phyloP scores from a whole-genome alignment of 345 rosid genomes.

The Bruguiera sexangula region DNA sequence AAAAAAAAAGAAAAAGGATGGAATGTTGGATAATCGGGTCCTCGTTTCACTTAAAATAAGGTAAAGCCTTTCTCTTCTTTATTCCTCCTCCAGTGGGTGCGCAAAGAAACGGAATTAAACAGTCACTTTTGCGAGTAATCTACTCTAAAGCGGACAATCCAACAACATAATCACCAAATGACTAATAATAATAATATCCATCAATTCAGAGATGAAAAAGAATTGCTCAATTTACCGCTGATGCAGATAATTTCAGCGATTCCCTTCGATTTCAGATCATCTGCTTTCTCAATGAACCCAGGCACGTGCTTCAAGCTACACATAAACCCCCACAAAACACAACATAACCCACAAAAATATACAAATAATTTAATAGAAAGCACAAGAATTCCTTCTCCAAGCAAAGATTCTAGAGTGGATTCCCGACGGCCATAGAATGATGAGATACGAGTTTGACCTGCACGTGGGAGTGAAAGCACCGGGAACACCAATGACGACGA shows the following conservation, averaged over 20 bases:
- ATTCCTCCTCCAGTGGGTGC: too few species aligned
- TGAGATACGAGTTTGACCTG: conserved; percentile 44
- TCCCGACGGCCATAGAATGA: too few species aligned
- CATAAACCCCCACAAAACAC: neutral
- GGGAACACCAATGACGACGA: conserved; percentile 86
- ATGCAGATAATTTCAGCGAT: conserved; percentile 71
- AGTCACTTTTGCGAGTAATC: too few species aligned
- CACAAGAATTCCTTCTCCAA: neutral
- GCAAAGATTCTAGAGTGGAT: neutral
- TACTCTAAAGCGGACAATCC: too few species aligned
- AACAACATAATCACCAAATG: too few species aligned
- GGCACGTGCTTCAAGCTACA: conserved; percentile 91
- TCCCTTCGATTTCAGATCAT: conserved; percentile 75
- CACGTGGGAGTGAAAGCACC: conserved; percentile 99
- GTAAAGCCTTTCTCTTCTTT: too few species aligned
- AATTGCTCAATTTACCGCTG: conserved; percentile 49
- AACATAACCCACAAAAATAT: neutral
- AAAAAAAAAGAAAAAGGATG: too few species aligned
- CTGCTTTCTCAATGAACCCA: conserved; percentile 89
- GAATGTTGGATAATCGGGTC: too few species aligned
- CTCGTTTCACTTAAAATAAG: too few species aligned
- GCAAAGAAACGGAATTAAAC: too few species aligned
- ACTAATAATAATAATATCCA: too few species aligned
- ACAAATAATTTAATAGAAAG: neutral
- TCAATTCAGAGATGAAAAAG: too few species aligned